A percentile compares a stretch with the other conserved stretches of the same genome.
Evolutionary conservation across 345 rosid species (phyloP).

Genomic region (Isatis tinctoria): DNA sequence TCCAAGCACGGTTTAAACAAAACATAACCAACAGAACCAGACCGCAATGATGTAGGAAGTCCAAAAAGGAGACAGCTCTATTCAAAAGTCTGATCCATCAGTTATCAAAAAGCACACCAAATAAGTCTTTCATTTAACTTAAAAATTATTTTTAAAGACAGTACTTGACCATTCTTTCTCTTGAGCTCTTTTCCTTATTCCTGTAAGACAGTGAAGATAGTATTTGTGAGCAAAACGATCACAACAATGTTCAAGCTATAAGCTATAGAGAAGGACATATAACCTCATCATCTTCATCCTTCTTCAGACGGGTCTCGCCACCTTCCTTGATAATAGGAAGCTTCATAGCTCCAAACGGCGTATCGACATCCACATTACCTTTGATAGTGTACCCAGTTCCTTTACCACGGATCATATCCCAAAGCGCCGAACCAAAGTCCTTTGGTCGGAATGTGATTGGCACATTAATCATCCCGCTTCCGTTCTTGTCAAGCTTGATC

Average conservation of each 20-base stretch:
- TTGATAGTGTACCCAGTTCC: constrained; percentile 89
- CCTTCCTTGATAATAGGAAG: constrained; percentile 91
- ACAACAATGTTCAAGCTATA: not conserved
- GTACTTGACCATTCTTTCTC: not conserved
- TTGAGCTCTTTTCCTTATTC: constrained; percentile 5
- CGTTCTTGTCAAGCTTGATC: constrained; percentile 66
- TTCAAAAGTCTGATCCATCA: constrained; percentile 21
- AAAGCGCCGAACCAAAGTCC: constrained; percentile 93
- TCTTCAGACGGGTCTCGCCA: constrained; percentile 82
- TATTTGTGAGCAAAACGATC: not conserved
- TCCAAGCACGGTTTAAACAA: not conserved
- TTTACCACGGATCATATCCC: constrained; percentile 98
- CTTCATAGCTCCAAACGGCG: constrained; percentile 96
- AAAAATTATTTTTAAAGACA: not conserved
- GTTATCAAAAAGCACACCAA: constrained; percentile 10
- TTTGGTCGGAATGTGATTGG: constrained; percentile 91
- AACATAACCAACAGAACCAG: not conserved
- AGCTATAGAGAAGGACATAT: not conserved
- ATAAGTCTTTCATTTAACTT: constrained; percentile 9
- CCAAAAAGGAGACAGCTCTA: constrained; percentile 9
- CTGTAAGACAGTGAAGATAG: constrained; percentile 1
- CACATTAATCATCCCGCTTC: constrained; percentile 50
- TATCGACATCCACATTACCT: constrained; percentile 76
- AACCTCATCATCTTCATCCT: constrained; percentile 74
- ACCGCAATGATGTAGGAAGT: constrained; percentile 5